Conservation (phyloP, 2,329 filamentous ascomycete species). For the Thelonectria olida region DNA sequence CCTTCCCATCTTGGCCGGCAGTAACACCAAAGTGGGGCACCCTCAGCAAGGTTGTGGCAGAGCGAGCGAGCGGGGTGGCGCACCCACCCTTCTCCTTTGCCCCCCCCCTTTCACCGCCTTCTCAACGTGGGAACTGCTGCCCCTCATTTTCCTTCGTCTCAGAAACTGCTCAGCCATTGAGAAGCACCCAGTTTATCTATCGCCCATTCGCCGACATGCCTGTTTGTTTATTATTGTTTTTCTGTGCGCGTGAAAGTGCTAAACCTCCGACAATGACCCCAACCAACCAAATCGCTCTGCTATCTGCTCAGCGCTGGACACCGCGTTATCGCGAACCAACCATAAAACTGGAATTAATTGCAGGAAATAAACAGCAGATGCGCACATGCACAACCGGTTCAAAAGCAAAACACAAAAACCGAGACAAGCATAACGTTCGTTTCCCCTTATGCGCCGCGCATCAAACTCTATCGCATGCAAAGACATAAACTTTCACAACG, state of each 20-base stretch:
- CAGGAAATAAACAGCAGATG: conserved; percentile 11
- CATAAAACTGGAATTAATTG: neutral
- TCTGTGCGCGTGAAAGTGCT: neutral
- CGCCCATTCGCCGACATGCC: neutral
- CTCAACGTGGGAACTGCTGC: conserved; percentile 11
- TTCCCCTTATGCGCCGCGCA: neutral
- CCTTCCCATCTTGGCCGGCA: neutral
- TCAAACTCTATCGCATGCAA: neutral
- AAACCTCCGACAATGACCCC: neutral
- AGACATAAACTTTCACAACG: neutral
- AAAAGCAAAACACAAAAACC: conserved; percentile 3
- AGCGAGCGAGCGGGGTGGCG: conserved; percentile 20
- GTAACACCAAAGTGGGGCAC: neutral
- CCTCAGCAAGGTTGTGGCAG: neutral
- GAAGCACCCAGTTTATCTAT: neutral
- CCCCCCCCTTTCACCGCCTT: conserved; percentile 2
- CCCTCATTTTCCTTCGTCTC: neutral
- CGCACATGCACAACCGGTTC: neutral
- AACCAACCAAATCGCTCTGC: conserved; percentile 16
- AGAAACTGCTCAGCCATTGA: neutral
- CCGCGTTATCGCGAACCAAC: conserved; percentile 12
- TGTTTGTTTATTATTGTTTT: neutral
- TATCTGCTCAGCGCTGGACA: conserved; percentile 11
- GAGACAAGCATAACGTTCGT: conserved; percentile 1
- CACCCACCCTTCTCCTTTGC: neutral